Base-by-base conservation (phyloP, 2,329 filamentous ascomycete species). In the Aspergillus sp. region DNA sequence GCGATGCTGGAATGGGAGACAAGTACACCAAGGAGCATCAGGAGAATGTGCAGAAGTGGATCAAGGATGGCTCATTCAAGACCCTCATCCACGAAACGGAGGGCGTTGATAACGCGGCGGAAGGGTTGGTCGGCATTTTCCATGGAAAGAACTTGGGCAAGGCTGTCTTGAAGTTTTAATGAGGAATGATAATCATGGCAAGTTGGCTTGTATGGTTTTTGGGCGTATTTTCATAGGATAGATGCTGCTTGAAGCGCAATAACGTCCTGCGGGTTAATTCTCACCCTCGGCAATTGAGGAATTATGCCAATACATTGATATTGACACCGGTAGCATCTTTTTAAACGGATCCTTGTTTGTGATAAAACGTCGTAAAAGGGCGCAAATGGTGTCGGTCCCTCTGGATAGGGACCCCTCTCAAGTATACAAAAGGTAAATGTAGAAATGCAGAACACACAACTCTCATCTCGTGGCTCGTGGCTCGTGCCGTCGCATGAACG, bases 131-230 rank as follows among this genome's bases (percentile, higher is more conserved):
- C 12, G 89, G 86, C 12, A 86, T 96, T 79, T 81, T 95, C 54
- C 73, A 84, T 68, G 91, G 91, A 48, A 83, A 89, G 75, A 96
- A 96, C 79, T 90, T 92, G 75, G 91, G 91, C 65, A 96, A 96
- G 83, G 89, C 90, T 15, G 83, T 95, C 20, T 69, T 95, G 67
- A 89, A 90, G 80, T 84, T 88, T 39, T 65, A 86, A 49, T 82
- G 48, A 19, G 39, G 19, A 50, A 46, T 27, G 37, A 27, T 3
- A 54, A 44, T 42, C 6, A 42, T 54, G 45, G 24, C 30, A 15
- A 40, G 30, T 47, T 20, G n/a, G n/a, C 9, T 49, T 17, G 39
- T 55, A 17, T 19, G 37, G 15, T 33, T 37, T 46, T 46, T 34
- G 12, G 30, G 42, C 40, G 41, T 39, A 50, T n/a, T 52, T 51